Conservation (phyloP, 805 yeast genomes). For the Candida qinlingensis region DNA sequence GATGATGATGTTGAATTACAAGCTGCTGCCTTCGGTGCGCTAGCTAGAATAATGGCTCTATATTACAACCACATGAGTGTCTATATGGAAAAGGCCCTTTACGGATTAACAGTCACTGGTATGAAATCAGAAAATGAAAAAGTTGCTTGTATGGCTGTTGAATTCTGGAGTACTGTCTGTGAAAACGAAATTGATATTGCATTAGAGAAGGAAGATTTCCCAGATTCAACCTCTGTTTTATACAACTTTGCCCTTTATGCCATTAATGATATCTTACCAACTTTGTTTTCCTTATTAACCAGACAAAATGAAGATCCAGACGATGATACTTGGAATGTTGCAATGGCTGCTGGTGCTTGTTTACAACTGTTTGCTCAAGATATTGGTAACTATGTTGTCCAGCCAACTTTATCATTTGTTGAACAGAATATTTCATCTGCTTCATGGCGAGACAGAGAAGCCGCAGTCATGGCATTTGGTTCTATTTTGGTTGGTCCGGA, state of each 20-base stretch:
- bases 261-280: conserved; percentile 79
- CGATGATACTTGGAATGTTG: conserved; percentile 95
- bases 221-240: conserved; percentile 44
- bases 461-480: conserved; percentile 99
- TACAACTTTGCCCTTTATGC: conserved; percentile 86
- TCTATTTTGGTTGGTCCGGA: conserved; percentile 95
- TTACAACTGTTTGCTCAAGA: conserved; percentile 89
- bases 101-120: conserved; percentile 82
- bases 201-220: conserved; percentile 57
- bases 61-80: conserved; percentile 88
- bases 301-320: conserved; percentile 91
- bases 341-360: conserved; percentile 99
- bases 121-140: conserved; percentile 80
- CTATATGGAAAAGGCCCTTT: conserved; percentile 96
- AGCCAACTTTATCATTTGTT: conserved; percentile 80
- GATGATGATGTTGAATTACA: conserved; percentile 76
- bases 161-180: conserved; percentile 99
- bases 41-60: conserved; percentile 84
- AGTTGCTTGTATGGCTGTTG: conserved; percentile 97
- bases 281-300: conserved; percentile 70
- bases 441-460: conserved; percentile 88
- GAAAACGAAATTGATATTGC: conserved; percentile 90
- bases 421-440: conserved; percentile 57
- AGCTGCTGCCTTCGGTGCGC: conserved; percentile 93
- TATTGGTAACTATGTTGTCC: conserved; percentile 81